Conservation (phyloP, 1,139 yeast species). For the Candida glucosophila region DNA sequence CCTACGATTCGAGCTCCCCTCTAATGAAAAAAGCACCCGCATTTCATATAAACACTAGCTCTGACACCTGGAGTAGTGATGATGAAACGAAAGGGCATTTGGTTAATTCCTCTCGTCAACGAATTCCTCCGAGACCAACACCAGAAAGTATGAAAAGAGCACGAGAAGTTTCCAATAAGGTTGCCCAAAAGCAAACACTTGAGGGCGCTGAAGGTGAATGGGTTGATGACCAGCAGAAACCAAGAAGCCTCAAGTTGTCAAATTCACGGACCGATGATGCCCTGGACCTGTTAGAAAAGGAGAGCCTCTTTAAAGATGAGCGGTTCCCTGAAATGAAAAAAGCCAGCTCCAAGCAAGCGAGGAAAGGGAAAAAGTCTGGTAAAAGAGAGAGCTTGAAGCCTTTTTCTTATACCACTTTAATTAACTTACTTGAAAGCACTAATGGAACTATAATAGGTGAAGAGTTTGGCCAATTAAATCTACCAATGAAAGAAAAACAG, state of each 20-base stretch:
- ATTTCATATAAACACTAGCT: neutral
- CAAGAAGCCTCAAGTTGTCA: conserved; percentile 1
- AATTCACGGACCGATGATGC: conserved; percentile 19
- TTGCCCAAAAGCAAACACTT: conserved; percentile 3
- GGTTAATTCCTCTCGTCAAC: too few relatives aligned
- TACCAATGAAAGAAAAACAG: conserved; percentile 71
- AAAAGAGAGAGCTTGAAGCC: conserved; percentile 33
- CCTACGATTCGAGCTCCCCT: too few relatives aligned
- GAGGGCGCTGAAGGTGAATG: conserved; percentile 2
- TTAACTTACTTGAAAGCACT: conserved; percentile 51
- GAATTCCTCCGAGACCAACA: conserved; percentile 32
- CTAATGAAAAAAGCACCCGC: too few relatives aligned
- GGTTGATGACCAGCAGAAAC: conserved; percentile 1
- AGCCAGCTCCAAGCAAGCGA: conserved; percentile 10
- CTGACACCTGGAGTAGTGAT: neutral
- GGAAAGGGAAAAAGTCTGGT: conserved; percentile 9
- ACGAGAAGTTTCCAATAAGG: conserved; percentile 20
- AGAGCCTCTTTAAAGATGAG: conserved; percentile 21
- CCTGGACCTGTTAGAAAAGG: conserved; percentile 33
- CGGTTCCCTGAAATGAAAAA: conserved; percentile 26
- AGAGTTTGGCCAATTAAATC: conserved; percentile 65
- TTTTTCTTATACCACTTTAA: conserved; percentile 50
- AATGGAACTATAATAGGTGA: conserved; percentile 58
- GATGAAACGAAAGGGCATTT: neutral
- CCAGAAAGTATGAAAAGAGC: conserved; percentile 23